A percentile compares a stretch with the other conserved stretches of the same genome.
These are phyloP conservation scores for Apiospora rasikravindrae DNA, from an alignment of 2,329 filamentous ascomycete species.

Conservation along the genomic window DNA sequence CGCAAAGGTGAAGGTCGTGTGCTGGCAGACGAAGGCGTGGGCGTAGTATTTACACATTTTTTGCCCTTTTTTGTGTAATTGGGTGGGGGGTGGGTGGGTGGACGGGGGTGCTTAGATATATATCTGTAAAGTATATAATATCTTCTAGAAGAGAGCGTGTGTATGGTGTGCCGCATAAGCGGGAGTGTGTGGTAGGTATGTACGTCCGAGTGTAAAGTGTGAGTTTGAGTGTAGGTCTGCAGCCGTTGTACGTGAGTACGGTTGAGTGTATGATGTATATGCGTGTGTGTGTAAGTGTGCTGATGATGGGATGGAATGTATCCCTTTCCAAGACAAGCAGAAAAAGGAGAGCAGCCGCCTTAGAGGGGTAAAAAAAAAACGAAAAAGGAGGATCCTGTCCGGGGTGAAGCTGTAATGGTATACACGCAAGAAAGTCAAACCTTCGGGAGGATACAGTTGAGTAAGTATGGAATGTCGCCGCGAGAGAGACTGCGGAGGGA, in stretches of 20 bases:
- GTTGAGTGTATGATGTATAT: neutral
- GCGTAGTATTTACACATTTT: constrained; percentile 47
- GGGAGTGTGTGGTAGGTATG: neutral
- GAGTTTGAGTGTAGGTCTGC: neutral
- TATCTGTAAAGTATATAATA: neutral
- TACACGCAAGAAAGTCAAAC: neutral
- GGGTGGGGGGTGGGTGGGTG: neutral
- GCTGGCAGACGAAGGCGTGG: constrained; percentile 43
- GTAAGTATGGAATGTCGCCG: neutral
- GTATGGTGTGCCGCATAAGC: neutral
- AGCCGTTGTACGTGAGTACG: neutral
- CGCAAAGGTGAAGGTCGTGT: constrained; percentile 41
- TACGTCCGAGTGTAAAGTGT: neutral
- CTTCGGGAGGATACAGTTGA: neutral
- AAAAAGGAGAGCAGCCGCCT: neutral
- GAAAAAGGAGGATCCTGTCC: neutral
- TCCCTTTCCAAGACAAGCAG: neutral
- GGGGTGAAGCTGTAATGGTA: neutral
- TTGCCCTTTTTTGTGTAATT: neutral
- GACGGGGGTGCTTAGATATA: neutral
- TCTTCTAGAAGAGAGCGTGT: neutral
- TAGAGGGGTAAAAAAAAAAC: neutral
- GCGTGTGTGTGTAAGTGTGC: neutral
- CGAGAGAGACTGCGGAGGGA: neutral
- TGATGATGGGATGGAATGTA: neutral